phyloP scores from a whole-genome alignment of 78 protist genomes.

The Dictyostelium capitatum region DNA sequence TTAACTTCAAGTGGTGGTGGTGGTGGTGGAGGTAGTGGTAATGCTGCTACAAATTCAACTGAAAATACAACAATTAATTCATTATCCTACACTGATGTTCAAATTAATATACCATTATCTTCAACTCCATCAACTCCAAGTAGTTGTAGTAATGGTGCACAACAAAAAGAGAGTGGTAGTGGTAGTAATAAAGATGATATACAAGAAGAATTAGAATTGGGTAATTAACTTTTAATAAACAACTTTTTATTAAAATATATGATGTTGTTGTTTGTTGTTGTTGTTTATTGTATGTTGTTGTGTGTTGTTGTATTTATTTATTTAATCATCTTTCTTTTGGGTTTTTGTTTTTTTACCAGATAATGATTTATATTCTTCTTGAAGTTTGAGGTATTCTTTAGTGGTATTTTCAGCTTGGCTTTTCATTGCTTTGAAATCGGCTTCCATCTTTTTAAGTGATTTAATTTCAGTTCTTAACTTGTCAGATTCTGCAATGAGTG shows the following conservation, averaged over 20 bases:
- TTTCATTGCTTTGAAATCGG: conserved; percentile 69
- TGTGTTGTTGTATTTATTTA: no score
- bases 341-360: conserved; percentile 38
- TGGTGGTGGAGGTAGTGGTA: not conserved
- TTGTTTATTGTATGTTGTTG: not conserved
- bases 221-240: no score
- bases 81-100: not conserved
- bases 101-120: not conserved
- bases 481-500: not conserved
- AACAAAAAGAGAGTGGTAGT: not conserved
- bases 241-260: no score
- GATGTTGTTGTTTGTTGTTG: no score
- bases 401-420: conserved; percentile 57
- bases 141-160: not conserved
- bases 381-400: conserved; percentile 30
- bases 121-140: not conserved
- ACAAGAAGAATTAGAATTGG: not conserved
- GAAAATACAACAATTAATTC: conserved; percentile 7
- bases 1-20: not conserved
- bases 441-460: conserved; percentile 42
- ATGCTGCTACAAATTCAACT: not conserved
- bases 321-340: conserved; percentile 72
- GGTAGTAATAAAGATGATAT: not conserved
- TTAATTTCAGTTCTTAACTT: conserved; percentile 12
- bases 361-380: conserved; percentile 30